A percentile compares a stretch with the other conserved stretches of the same genome.
phyloP scores from a whole-genome alignment of 768 basidiomycete species.

The Lactarius vividus region DNA sequence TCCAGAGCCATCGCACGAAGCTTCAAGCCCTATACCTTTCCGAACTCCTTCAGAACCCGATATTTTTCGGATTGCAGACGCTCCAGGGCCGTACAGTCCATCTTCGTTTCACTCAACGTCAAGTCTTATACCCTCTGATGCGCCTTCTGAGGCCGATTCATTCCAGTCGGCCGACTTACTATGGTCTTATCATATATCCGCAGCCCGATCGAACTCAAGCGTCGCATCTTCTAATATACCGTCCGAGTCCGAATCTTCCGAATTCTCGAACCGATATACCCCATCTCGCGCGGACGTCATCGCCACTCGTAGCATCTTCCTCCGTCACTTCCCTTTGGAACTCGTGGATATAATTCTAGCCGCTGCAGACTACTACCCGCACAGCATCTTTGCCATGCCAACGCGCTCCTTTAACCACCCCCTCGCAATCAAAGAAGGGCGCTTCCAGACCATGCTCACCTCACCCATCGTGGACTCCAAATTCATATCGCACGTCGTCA shows the following conservation, averaged over 20 bases:
- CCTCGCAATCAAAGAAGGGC: background rate
- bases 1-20: background rate
- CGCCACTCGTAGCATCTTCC: background rate
- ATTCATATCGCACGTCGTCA: slow-evolving; percentile 1
- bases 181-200: background rate
- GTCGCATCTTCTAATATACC: background rate
- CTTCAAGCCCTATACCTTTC: background rate
- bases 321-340: background rate
- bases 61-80: background rate
- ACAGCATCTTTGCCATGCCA: background rate
- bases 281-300: slow-evolving; percentile 1
- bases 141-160: background rate
- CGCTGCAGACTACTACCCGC: background rate
- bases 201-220: background rate
- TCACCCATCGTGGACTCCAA: background rate
- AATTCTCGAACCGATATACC: background rate
- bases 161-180: background rate
- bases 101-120: background rate
- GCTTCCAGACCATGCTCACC: background rate
- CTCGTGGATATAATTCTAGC: background rate
- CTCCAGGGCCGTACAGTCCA: background rate
- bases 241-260: background rate
- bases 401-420: background rate
- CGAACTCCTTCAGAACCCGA: background rate
- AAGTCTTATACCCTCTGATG: background rate